These are phyloP conservation scores for Curvularia verruculosa DNA, from an alignment of 2,329 filamentous ascomycete genomes.

Conservation along the genomic window DNA sequence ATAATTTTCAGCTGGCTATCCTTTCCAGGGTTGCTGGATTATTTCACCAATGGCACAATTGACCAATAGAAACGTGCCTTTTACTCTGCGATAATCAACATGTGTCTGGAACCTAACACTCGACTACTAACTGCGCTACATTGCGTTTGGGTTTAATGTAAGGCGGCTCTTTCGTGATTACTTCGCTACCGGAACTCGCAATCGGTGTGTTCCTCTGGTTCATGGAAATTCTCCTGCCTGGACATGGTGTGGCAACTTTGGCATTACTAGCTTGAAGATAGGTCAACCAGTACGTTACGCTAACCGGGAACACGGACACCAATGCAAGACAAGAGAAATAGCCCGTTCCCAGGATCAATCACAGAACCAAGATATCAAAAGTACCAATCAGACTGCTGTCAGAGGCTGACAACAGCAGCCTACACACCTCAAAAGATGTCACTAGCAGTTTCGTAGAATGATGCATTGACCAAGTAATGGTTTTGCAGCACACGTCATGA, in stretches of 20 bases:
- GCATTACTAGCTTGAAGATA: conserved; percentile 2
- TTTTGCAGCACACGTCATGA: not conserved
- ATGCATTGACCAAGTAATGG: not conserved
- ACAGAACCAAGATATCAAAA: not conserved
- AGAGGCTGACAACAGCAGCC: not conserved
- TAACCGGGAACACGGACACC: not conserved
- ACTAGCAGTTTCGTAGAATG: not conserved
- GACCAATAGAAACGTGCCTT: not conserved
- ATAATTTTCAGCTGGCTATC: not conserved
- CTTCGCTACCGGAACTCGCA: not conserved
- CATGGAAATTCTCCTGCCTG: not conserved
- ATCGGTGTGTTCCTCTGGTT: not conserved
- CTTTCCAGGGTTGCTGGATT: not conserved
- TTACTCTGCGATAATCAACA: not conserved
- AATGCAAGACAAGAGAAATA: not conserved
- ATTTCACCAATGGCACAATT: not conserved
- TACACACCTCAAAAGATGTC: not conserved
- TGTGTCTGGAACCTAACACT: not conserved
- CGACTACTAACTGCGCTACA: not conserved
- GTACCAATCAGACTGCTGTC: not conserved
- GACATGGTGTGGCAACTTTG: not conserved
- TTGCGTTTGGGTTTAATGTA: not conserved
- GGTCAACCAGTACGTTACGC: not conserved
- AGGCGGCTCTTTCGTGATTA: not conserved
- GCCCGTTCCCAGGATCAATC: not conserved